Evolutionary conservation across 106 monocot genomes (phyloP).

Genomic region (Hemerocallis citrina): DNA sequence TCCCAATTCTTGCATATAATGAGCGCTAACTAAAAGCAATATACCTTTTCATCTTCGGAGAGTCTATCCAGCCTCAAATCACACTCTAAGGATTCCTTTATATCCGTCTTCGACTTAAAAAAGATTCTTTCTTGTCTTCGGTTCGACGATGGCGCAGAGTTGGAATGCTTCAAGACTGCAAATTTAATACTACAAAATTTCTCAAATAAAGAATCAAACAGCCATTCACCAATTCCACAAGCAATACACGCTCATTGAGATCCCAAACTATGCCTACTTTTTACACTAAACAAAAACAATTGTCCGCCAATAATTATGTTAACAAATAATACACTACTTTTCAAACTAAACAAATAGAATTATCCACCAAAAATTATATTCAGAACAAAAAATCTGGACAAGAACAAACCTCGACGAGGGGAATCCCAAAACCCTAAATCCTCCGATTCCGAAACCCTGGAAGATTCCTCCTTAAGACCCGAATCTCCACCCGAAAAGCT

Average conservation of each 20-base stretch:
- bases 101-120: slow-evolving; percentile 34
- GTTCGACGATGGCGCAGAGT: slow-evolving; percentile 32
- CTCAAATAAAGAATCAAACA: not conserved
- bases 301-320: not conserved
- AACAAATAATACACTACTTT: not conserved
- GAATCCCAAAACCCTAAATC: slow-evolving; percentile 1
- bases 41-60: slow-evolving; percentile 73
- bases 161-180: slow-evolving; percentile 50
- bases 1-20: too few species aligned
- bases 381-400: not conserved
- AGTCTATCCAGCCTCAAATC: slow-evolving; percentile 63
- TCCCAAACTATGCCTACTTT: not conserved
- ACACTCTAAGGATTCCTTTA: slow-evolving; percentile 25
- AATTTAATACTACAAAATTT: not conserved
- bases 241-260: not conserved
- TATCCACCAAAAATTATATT: not conserved
- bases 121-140: slow-evolving; percentile 31
- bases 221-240: not conserved
- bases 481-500: slow-evolving; percentile 10
- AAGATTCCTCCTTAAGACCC: slow-evolving; percentile 10
- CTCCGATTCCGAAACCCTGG: slow-evolving; percentile 16
- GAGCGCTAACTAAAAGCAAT: too few species aligned
- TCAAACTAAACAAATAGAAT: not conserved
- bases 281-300: not conserved
- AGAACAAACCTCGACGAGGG: slow-evolving; percentile 1